phyloP scores from a whole-genome alignment of 176 grass and related monocot genomes.

The Triticum urartu region DNA sequence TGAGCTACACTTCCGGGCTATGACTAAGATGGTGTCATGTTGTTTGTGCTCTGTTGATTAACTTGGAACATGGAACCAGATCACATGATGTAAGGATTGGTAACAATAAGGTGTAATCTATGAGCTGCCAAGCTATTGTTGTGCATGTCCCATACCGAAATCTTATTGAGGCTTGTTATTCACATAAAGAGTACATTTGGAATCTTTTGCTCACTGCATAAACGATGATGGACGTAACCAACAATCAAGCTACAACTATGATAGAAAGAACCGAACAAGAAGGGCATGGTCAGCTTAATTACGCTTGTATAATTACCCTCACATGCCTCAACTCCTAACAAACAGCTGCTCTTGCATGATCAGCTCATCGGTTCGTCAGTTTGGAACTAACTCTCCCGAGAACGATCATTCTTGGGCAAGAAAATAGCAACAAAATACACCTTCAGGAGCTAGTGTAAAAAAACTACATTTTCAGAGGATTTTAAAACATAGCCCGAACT shows the following conservation, averaged over 20 bases:
- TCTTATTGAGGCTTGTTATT: not conserved
- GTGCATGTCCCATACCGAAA: not conserved
- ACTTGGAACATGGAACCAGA: not conserved
- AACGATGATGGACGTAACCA: not conserved
- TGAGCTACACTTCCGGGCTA: constrained; percentile 49
- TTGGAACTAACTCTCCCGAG: too few species aligned
- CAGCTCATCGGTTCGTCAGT: too few species aligned
- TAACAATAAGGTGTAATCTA: not conserved
- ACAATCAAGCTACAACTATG: not conserved
- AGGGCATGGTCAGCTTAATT: not conserved
- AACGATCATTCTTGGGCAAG: too few species aligned
- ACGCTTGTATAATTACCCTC: not conserved
- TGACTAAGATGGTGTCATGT: not conserved
- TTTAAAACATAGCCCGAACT: too few species aligned
- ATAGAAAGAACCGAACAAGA: not conserved
- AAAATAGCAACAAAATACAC: too few species aligned
- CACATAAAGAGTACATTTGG: not conserved
- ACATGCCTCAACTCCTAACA: not conserved
- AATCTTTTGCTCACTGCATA: not conserved
- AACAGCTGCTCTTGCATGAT: not conserved
- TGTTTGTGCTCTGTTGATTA: not conserved
- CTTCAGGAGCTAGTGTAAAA: too few species aligned
- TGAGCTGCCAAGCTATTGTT: not conserved
- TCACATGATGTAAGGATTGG: not conserved
- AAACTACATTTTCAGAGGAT: too few species aligned